phyloP scores from a whole-genome alignment of 345 rosid genomes.

The Gossypium bickii region DNA sequence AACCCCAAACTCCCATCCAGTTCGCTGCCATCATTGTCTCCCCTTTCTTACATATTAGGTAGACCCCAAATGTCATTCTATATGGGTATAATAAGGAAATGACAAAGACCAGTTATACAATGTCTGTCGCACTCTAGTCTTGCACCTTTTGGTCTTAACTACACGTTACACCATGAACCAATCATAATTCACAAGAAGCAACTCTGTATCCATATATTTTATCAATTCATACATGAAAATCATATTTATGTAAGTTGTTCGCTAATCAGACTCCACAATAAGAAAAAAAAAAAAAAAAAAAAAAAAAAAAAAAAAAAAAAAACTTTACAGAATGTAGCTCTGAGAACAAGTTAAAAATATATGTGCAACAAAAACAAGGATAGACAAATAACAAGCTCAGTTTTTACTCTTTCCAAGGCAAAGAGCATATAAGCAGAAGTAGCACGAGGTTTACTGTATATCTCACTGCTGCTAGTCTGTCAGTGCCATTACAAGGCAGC shows the following conservation, averaged over 20 bases:
- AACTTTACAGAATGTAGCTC: slow-evolving; percentile 9
- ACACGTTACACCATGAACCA: background rate
- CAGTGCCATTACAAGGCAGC: slow-evolving; percentile 46
- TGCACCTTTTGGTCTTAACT: background rate
- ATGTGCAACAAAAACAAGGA: background rate
- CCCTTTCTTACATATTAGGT: background rate
- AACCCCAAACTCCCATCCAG: background rate
- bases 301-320: background rate
- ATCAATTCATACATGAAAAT: slow-evolving; percentile 12
- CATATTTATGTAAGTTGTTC: background rate
- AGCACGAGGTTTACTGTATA: background rate
- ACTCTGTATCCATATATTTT: background rate
- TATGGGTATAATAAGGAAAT: background rate
- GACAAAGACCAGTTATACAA: background rate
- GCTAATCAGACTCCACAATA: background rate
- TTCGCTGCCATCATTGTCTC: background rate
- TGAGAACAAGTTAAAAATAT: slow-evolving; percentile 7
- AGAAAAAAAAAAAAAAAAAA: background rate
- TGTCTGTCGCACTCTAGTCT: background rate
- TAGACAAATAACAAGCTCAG: background rate
- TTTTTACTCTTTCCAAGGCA: background rate
- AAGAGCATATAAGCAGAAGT: slow-evolving; percentile 13
- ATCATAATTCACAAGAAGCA: background rate
- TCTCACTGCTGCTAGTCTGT: background rate
- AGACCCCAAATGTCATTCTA: background rate